Evolutionary conservation across 371 early-diverging fungal species (phyloP).

Genomic region (Capillidium rhysosporum): DNA sequence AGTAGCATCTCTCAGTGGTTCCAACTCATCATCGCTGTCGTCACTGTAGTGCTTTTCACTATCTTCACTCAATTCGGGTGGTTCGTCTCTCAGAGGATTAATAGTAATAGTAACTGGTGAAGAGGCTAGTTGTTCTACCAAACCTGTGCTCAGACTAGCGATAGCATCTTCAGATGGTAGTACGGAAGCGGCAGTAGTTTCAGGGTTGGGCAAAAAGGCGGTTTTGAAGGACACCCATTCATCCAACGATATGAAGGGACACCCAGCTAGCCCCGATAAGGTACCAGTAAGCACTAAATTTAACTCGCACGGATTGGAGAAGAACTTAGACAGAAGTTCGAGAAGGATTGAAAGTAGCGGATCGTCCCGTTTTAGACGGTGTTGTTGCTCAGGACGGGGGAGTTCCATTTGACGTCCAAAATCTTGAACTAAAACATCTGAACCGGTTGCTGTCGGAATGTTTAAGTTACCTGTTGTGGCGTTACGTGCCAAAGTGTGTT

Average conservation of each 20-base stretch:
- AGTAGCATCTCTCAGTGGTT: neutral
- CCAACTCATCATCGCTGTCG: conserved; percentile 1
- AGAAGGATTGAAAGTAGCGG: conserved; percentile 39
- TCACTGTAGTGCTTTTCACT: neutral
- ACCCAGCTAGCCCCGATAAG: conserved; percentile 55
- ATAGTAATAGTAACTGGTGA: no score
- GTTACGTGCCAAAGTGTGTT: neutral
- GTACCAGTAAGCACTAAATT: conserved; percentile 83
- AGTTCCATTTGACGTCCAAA: neutral
- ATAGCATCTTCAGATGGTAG: conserved; percentile 7
- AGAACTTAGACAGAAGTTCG: conserved; percentile 45
- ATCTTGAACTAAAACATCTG: neutral
- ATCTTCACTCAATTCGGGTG: neutral
- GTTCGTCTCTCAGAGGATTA: no score
- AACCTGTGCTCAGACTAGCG: neutral
- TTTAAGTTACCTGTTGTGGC: neutral
- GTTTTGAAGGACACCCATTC: conserved; percentile 49
- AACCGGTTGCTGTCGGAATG: neutral
- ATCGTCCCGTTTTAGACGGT: conserved; percentile 33
- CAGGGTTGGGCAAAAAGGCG: conserved; percentile 12
- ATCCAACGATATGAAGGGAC: conserved; percentile 51
- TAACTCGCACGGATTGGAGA: conserved; percentile 66
- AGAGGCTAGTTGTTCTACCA: no score
- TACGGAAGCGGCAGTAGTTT: conserved; percentile 7
- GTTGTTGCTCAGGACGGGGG: conserved; percentile 14